A percentile compares a stretch with the other conserved stretches of the same genome.
Conservation (phyloP, 768 basidiomycete species). For the Tylopilus felleus region DNA sequence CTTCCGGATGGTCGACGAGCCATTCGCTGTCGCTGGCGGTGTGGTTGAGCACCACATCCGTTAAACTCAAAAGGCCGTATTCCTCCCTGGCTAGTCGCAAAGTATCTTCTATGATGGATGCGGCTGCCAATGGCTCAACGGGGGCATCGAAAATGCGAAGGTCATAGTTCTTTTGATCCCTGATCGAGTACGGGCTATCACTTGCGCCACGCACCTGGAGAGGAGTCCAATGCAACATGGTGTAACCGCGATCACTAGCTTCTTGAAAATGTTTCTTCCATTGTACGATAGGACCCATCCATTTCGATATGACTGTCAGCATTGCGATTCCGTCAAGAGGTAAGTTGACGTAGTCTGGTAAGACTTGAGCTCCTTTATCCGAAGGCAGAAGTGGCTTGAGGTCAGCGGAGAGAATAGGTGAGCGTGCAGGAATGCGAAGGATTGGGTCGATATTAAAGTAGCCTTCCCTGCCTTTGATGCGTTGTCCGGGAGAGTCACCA, state of each 20-base stretch:
- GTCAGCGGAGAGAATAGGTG: constrained; percentile 63
- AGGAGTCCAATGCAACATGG: constrained; percentile 97
- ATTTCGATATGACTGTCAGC: constrained; percentile 91
- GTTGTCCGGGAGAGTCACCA: constrained; percentile 49
- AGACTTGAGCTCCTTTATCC: constrained; percentile 50
- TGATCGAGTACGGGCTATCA: constrained; percentile 91
- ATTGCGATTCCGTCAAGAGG: constrained; percentile 87
- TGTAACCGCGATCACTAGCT: constrained; percentile 88
- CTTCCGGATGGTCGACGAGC: constrained; percentile 93
- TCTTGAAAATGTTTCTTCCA: constrained; percentile 84
- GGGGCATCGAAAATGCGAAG: constrained; percentile 57
- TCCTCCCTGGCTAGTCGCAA: constrained; percentile 73
- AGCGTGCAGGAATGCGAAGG: constrained; percentile 69
- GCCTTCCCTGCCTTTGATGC: constrained; percentile 80
- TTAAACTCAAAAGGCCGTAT: constrained; percentile 85
- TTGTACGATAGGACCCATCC: constrained; percentile 84
- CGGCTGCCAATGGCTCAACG: constrained; percentile 48
- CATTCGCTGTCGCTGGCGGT: constrained; percentile 93
- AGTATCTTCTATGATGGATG: constrained; percentile 56
- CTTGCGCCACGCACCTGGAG: constrained; percentile 88
- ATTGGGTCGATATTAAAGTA: constrained; percentile 97
- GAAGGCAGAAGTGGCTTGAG: constrained; percentile 49
- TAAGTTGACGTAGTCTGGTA: constrained; percentile 56
- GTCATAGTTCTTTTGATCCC: constrained; percentile 82
- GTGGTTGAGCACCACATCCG: constrained; percentile 96